Base-by-base conservation (phyloP, 169 alveolate genomes). In the Eimeria nieschulzi region DNA sequence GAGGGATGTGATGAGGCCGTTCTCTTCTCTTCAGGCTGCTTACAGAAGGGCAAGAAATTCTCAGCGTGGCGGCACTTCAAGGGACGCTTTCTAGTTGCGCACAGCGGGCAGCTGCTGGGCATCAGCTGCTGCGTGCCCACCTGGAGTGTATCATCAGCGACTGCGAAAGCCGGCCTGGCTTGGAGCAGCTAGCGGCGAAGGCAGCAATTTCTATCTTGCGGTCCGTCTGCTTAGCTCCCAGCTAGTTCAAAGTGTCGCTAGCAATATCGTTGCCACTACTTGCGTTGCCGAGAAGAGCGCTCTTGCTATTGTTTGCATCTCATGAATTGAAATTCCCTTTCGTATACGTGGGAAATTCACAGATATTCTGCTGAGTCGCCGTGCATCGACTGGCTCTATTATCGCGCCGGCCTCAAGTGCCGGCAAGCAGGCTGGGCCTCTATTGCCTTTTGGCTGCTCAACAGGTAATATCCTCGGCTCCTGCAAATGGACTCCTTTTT, bases 381-480 rank as follows among this genome's bases (percentile, higher is more conserved):
- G 10, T 72, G 55, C 59, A 23, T 72, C 23, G 82, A 72, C n/a
- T 72, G 82, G 82, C 55, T 72, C 12, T 72, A 23, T 46, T 72
- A 72, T 54, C 82, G 82, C n/a, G 82, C 82, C n/a, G 82, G 82
- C 51, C n/a, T 72, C 56, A 72, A 72, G 55, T 72, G 59, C 21
- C 21, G 56, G 12, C 82, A 72, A 54, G 82, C 82, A n/a, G 82
- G 82, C 82, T 72, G 82, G 82, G 82, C 7, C 56, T 12, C 56
- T 21, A 33, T 54, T 8, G 82, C 82, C 2, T 72, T 72, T 26
- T 72, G 82, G 82, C 51, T 72, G 51, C 55, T 72, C 23, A 72
- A 46, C 82, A 72, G 82, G 82, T 72, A 56, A 9, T 9, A 1
- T 33, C 46, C 46, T 33, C 46, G 46, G 46, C 46, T 33, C 46